Conservation (phyloP, 1,139 yeast genomes). For the Zygosaccharomyces sapae region DNA sequence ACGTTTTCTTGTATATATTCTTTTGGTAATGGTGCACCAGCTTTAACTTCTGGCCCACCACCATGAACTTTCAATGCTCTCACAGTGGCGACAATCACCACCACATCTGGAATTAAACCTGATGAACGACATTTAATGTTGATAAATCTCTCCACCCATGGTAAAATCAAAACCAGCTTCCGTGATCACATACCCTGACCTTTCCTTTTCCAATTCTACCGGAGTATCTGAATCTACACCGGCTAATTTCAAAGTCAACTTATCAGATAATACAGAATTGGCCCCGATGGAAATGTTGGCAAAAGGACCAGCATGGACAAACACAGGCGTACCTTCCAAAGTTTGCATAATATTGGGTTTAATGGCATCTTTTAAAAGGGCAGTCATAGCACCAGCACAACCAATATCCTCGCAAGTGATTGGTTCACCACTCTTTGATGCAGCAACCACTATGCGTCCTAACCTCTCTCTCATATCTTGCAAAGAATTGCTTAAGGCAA, state of each 20-base stretch:
- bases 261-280: constrained; percentile 89
- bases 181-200: constrained; percentile 88
- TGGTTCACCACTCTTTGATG: constrained; percentile 78
- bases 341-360: constrained; percentile 98
- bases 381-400: constrained; percentile 95
- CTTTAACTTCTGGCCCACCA: constrained; percentile 97
- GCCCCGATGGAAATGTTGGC: constrained; percentile 98
- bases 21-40: constrained; percentile 85
- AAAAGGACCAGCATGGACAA: constrained; percentile 98
- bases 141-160: constrained; percentile 98
- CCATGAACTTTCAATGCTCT: constrained; percentile 97
- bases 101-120: constrained; percentile 85
- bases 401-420: constrained; percentile 95
- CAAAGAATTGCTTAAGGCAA: constrained; percentile 81
- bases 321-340: constrained; percentile 95
- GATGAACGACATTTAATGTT: constrained; percentile 95
- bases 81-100: constrained; percentile 94
- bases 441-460: constrained; percentile 87
- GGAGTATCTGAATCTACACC: constrained; percentile 57
- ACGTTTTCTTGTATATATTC: constrained; percentile 84
- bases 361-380: constrained; percentile 94
- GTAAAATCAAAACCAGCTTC: constrained; percentile 99
- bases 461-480: constrained; percentile 85
- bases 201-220: constrained; percentile 50
- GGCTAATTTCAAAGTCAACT: constrained; percentile 88